phyloP scores from a whole-genome alignment of 1,284 basidiomycete genomes.

The Papiliotrema fonsecae region DNA sequence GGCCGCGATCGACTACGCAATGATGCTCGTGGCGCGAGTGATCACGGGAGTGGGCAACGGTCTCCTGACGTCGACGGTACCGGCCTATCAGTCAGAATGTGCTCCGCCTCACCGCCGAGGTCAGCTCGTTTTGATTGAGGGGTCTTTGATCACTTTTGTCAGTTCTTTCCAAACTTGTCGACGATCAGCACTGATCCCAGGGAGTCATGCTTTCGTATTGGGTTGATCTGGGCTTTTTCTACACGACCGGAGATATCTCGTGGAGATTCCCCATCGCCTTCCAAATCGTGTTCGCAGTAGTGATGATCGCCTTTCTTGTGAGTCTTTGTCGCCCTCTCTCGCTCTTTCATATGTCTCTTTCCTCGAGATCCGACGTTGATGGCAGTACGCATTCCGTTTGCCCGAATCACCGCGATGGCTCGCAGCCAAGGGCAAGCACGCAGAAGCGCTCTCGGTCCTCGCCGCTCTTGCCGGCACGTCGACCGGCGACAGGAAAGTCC shows the following conservation, averaged over 20 bases:
- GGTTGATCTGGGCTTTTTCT: constrained; percentile 48
- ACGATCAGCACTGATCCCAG: neutral
- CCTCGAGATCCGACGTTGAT: constrained; percentile 37
- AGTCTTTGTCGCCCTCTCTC: too few relatives aligned
- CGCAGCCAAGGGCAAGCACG: constrained; percentile 49
- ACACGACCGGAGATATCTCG: constrained; percentile 23
- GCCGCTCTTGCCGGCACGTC: constrained; percentile 34
- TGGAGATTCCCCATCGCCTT: constrained; percentile 51
- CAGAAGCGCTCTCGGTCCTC: constrained; percentile 48
- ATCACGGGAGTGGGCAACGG: constrained; percentile 42
- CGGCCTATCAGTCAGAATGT: constrained; percentile 44
- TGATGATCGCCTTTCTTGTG: constrained; percentile 23
- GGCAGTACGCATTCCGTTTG: constrained; percentile 24
- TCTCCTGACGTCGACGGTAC: constrained; percentile 49
- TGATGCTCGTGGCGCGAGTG: constrained; percentile 49
- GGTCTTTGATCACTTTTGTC: constrained; percentile 39
- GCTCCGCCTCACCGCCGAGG: constrained; percentile 48
- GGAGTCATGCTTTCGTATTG: constrained; percentile 36
- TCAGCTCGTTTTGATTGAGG: constrained; percentile 47
- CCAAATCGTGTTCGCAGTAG: constrained; percentile 47
- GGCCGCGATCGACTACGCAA: constrained; percentile 39
- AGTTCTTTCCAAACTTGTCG: constrained; percentile 17
- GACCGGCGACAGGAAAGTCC: constrained; percentile 25
- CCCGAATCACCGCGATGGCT: constrained; percentile 55
- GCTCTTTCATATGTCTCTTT: too few relatives aligned